Percentiles rank a stretch among this genome's conserved stretches.
Conservation (phyloP, 148 eudicot species). For the Nyssa sinensis region DNA sequence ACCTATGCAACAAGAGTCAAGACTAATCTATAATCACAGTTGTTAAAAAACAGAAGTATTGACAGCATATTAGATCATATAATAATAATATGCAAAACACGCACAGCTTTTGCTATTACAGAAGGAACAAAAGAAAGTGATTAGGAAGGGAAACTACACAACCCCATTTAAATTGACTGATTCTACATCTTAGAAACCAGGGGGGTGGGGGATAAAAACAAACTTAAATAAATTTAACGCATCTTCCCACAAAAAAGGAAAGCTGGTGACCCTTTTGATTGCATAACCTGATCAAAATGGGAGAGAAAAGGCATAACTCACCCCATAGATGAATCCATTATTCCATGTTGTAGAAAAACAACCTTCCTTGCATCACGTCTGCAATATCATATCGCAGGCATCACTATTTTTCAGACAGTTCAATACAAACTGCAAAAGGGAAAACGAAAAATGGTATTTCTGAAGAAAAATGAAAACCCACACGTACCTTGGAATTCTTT, state of each 20-base stretch:
- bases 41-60: too few species aligned
- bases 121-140: too few species aligned
- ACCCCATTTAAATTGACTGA: too few species aligned
- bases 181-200: too few species aligned
- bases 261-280: constrained; percentile 1
- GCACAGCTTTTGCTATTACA: too few species aligned
- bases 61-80: too few species aligned
- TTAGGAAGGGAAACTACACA: not conserved
- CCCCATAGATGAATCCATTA: constrained; percentile 99
- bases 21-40: not conserved
- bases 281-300: not conserved
- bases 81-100: too few species aligned
- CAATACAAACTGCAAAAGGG: not conserved
- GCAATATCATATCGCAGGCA: constrained; percentile 26
- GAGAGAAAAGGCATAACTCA: constrained; percentile 30
- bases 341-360: constrained; percentile 93
- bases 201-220: too few species aligned
- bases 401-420: not conserved
- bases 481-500: constrained; percentile 91
- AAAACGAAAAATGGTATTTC: not conserved
- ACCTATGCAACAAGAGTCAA: not conserved
- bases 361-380: constrained; percentile 90
- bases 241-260: not conserved
- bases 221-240: too few species aligned
- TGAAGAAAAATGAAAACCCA: constrained; percentile 1